These are phyloP conservation scores for Debaryomyces sp. DNA, from an alignment of 1,139 yeast species.

Conservation along the genomic window DNA sequence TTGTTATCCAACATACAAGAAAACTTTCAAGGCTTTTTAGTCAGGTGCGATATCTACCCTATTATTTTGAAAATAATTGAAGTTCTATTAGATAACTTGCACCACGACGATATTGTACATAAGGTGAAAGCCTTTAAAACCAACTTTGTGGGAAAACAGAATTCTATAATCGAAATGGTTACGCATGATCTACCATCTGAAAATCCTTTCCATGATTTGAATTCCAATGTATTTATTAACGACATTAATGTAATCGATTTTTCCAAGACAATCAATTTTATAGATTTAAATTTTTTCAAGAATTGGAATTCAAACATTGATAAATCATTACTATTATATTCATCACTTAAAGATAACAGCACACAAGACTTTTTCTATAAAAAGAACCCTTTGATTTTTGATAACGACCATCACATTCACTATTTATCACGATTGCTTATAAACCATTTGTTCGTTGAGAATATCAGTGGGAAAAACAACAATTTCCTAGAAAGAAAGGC, in stretches of 20 bases:
- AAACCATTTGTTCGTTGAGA: slow-evolving; percentile 68
- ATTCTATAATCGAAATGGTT: slow-evolving; percentile 34
- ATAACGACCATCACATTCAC: slow-evolving; percentile 68
- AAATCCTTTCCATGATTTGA: slow-evolving; percentile 37
- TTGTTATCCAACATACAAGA: slow-evolving; percentile 35
- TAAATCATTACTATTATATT: slow-evolving; percentile 41
- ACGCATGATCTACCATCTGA: slow-evolving; percentile 18
- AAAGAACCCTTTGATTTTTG: slow-evolving; percentile 60
- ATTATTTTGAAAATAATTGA: slow-evolving; percentile 39
- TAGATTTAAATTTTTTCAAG: slow-evolving; percentile 57
- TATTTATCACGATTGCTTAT: slow-evolving; percentile 72
- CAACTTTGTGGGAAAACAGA: slow-evolving; percentile 39
- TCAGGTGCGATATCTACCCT: slow-evolving; percentile 46
- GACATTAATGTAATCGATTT: slow-evolving; percentile 50
- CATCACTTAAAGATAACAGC: slow-evolving; percentile 25
- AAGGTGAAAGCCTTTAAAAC: slow-evolving; percentile 27
- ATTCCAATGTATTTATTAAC: slow-evolving; percentile 40
- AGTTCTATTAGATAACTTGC: slow-evolving; percentile 19
- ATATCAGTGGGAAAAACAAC: slow-evolving; percentile 19
- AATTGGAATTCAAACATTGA: slow-evolving; percentile 76
- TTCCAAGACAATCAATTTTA: slow-evolving; percentile 57
- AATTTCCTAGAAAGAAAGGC: slow-evolving; percentile 56
- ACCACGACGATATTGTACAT: slow-evolving; percentile 11
- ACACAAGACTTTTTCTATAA: slow-evolving; percentile 39
- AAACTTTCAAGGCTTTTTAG: slow-evolving; percentile 42